A percentile compares a stretch with the other conserved stretches of the same genome.
These are phyloP conservation scores for Cryptococcus amylolentus DNA, from an alignment of 1,284 basidiomycete genomes.

Conservation along the genomic window DNA sequence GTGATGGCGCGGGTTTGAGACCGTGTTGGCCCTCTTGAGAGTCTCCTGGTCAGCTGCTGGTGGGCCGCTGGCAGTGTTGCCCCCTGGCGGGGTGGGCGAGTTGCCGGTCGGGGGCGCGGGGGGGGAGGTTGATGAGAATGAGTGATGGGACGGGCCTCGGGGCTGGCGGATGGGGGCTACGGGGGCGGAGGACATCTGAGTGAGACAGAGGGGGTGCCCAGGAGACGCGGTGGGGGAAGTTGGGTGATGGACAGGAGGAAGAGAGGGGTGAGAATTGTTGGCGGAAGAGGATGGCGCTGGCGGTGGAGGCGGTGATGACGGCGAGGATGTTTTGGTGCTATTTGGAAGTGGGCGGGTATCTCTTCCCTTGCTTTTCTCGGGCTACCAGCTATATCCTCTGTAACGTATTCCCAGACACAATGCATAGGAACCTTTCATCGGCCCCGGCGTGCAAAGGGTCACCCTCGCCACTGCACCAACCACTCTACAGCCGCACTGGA, in stretches of 20 bases:
- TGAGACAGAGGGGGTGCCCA: neutral
- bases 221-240: neutral
- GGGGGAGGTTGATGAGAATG: conserved; percentile 13
- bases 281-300: neutral
- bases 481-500: too few relatives aligned
- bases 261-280: neutral
- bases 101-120: neutral
- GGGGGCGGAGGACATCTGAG: conserved; percentile 25
- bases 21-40: conserved; percentile 38
- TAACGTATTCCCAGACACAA: too few relatives aligned
- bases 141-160: conserved; percentile 36
- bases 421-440: too few relatives aligned
- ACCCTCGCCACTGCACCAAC: too few relatives aligned
- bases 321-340: neutral
- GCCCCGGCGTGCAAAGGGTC: too few relatives aligned
- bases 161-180: conserved; percentile 44
- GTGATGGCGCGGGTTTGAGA: conserved; percentile 25
- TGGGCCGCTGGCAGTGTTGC: conserved; percentile 21
- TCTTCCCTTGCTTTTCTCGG: neutral
- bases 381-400: too few relatives aligned
- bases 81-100: neutral
- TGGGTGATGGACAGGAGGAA: neutral
- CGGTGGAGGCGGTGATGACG: too few relatives aligned
- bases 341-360: neutral
- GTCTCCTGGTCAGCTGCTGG: conserved; percentile 36